Evolutionary conservation across 1,284 basidiomycete species (phyloP).

Genomic region (Pholiota adiposa): DNA sequence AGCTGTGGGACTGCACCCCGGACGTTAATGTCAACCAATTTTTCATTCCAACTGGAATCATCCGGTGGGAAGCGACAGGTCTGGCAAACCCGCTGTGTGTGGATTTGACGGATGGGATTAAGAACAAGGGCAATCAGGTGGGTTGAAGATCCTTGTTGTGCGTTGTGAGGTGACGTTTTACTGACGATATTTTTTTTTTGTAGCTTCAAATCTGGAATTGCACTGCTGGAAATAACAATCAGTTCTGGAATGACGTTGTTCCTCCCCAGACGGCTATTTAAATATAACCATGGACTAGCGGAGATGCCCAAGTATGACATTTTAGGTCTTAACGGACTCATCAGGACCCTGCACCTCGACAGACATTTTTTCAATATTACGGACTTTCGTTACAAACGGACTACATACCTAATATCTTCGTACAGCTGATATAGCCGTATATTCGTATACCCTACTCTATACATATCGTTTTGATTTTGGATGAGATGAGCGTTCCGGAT

Average conservation of each 20-base stretch:
- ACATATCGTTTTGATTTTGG: too few species aligned
- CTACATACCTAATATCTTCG: too few species aligned
- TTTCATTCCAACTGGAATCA: background rate
- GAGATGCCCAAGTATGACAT: too few species aligned
- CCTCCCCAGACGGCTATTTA: background rate
- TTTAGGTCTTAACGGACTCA: too few species aligned
- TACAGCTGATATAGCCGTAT: too few species aligned
- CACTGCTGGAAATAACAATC: background rate
- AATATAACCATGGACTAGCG: background rate
- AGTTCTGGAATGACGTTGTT: background rate
- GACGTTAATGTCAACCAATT: background rate
- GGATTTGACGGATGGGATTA: constrained; percentile 1
- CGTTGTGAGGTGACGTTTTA: background rate
- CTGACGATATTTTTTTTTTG: background rate
- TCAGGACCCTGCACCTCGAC: too few species aligned
- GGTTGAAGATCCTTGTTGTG: too few species aligned
- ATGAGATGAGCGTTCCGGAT: too few species aligned
- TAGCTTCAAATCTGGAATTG: constrained; percentile 6
- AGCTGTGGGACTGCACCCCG: constrained; percentile 4
- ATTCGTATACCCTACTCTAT: too few species aligned
- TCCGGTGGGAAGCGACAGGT: constrained; percentile 1
- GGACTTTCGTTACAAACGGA: too few species aligned
- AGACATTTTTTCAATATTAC: too few species aligned
- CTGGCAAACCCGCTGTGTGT: background rate
- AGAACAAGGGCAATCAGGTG: constrained; percentile 5